Evolutionary conservation across 1,139 yeast genomes (phyloP).

Genomic region (Yamadazyma dendronema): DNA sequence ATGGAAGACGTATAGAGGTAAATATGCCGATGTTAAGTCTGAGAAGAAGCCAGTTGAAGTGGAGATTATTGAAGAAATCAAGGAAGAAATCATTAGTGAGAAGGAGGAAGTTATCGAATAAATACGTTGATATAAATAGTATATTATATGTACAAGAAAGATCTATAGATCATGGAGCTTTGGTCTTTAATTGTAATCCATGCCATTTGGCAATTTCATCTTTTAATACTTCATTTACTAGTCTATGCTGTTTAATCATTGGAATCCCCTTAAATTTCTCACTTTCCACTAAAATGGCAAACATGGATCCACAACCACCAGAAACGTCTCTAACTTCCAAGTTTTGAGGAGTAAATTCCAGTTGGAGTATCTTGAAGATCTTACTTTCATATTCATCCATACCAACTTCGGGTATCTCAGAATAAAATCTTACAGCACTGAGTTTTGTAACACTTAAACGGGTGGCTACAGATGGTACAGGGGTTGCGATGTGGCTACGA

Average conservation of each 20-base stretch:
- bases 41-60: constrained; percentile 54
- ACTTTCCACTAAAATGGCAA: constrained; percentile 78
- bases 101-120: constrained; percentile 74
- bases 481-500: no score
- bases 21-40: constrained; percentile 48
- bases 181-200: constrained; percentile 84
- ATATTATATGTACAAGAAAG: constrained; percentile 6
- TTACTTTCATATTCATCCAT: constrained; percentile 68
- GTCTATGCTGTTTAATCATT: constrained; percentile 87
- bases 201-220: constrained; percentile 94
- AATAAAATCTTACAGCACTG: constrained; percentile 9
- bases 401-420: constrained; percentile 6
- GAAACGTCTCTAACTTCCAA: constrained; percentile 77
- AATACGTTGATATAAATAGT: constrained; percentile 8
- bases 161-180: constrained; percentile 33
- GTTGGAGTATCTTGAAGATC: constrained; percentile 54
- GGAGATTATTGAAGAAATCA: constrained; percentile 67
- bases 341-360: constrained; percentile 55
- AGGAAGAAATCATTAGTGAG: constrained; percentile 71
- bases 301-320: constrained; percentile 98
- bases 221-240: constrained; percentile 77
- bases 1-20: constrained; percentile 80
- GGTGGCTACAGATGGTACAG: no score
- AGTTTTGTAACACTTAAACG: neutral
- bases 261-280: constrained; percentile 72